Base-by-base conservation (phyloP, 371 early-diverging fungal genomes). In the Lichtheimia corymbifera region DNA sequence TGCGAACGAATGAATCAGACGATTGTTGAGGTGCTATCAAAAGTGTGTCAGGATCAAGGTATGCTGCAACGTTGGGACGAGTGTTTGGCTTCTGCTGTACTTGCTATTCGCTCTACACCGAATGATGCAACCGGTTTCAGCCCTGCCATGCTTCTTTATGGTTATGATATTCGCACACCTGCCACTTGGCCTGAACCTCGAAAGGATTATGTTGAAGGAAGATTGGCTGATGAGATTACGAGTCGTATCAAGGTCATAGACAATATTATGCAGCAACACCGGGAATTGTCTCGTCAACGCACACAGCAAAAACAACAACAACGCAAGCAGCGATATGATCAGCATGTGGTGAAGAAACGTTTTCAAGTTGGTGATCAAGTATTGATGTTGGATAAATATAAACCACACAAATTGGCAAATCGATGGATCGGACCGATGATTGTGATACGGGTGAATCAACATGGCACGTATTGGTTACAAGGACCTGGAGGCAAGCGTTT, bases 1-100 rank as follows among this genome's bases (percentile, higher is more conserved):
- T 68, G 68, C 2, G 71, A 82, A 58, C 45, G 79, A n/a, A 59
- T 71, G 43, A 77, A 74, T 49, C 50, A 64, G 43, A 72, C 62
- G 0, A 7, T 66, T 1, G 61, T 58, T 0, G 27, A 59, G 5
- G 47, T 35, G 1, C 28, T 67, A 1, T 41, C 63, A 3, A 63
- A 71, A 40, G 2, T 71, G 3, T 41, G 13, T 2, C n/a, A 35
- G 0, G 62, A 71, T 22, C 7, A 56, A 17, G 50, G 42, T 28
- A 14, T 15, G 11, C 15, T 22, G 1, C 12, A 52, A 3, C 6
- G 22, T 12, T 67, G 64, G 72, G 63, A 67, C 12, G 25, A 54
- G 14, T 65, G 22, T 30, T 7, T 72, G 12, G 24, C 28, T 0
- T 3, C 58, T 0, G 61, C 66, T 0, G 17, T 72, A 3, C 27